Evolutionary conservation across 2,329 filamentous ascomycete species (phyloP).

Genomic region (Paecilomyces sp.): DNA sequence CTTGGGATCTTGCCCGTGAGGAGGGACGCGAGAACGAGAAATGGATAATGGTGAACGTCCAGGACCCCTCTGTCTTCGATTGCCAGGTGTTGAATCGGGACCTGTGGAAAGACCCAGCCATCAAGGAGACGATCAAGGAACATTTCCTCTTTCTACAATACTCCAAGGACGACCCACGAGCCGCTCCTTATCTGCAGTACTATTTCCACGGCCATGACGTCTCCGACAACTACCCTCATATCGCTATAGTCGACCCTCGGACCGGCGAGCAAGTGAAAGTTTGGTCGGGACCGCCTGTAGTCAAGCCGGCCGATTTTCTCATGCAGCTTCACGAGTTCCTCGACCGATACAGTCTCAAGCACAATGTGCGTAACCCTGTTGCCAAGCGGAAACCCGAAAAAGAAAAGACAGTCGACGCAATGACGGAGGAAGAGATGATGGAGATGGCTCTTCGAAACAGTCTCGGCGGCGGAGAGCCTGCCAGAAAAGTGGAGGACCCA

Average conservation of each 20-base stretch:
- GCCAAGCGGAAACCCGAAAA: constrained; percentile 67
- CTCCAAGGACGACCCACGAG: constrained; percentile 72
- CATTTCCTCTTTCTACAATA: constrained; percentile 97
- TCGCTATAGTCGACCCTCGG: constrained; percentile 88
- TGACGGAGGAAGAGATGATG: constrained; percentile 97
- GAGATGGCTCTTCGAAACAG: constrained; percentile 90
- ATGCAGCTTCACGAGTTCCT: constrained; percentile 91
- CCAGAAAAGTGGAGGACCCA: constrained; percentile 63
- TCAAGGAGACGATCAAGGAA: constrained; percentile 75
- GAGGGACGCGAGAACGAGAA: constrained; percentile 82
- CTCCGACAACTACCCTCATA: constrained; percentile 88
- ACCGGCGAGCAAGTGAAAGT: constrained; percentile 97
- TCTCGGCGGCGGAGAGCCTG: constrained; percentile 50
- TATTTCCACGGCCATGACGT: constrained; percentile 78
- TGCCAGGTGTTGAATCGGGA: constrained; percentile 92
- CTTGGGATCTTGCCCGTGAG: constrained; percentile 79
- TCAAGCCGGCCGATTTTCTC: constrained; percentile 71
- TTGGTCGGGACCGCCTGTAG: constrained; percentile 80
- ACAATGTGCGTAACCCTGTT: constrained; percentile 87
- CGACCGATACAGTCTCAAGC: constrained; percentile 88
- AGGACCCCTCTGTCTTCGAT: constrained; percentile 87
- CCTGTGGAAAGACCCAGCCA: constrained; percentile 81
- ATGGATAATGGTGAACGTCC: constrained; percentile 93
- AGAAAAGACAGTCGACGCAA: constrained; percentile 68
- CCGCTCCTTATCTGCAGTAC: constrained; percentile 77